Evolutionary conservation across 2,329 filamentous ascomycete genomes (phyloP), one percentile per base, ranked within the genome.

Genomic region (Ploettnerulaceae sp.): DNA sequence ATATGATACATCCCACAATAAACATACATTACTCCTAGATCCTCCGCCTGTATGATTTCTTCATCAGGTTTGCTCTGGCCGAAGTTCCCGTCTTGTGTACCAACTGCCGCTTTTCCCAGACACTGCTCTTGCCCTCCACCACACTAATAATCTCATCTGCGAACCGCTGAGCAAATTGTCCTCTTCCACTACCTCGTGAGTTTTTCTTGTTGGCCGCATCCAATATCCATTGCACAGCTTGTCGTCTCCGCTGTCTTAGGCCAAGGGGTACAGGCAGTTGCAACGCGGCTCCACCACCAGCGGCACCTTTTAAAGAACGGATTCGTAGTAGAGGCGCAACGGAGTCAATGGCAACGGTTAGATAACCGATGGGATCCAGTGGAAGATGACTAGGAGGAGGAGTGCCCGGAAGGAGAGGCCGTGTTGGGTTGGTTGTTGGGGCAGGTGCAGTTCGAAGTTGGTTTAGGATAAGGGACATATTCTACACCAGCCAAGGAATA

Each of bases 291-390:
- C 93, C 93, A 71, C 93, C 93, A 68, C 91, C 91, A 1, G 85
- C 87, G 26, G 86, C 79, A 57, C 89, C 89, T 61, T 81, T 81
- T 59, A 89, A 77, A 51, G 77, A 77, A 45, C 82, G 79, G 62
- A 98, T 82, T 56, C 85, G 84, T 61, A 98, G 73, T 12, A 98
- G 76, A 7, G 93, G 93, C 1, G 90, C 88, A 18, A 98, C 84
- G 7, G 88, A 94, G 73, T 98, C 93, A 61, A 98, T 82, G 24
- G 90, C 89, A 24, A 94, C 76, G 9, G 85, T 88, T 37, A 98
- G 82, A 71, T 97, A 98, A 45, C 87, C 77, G 45, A 94, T 76
- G 1, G 93, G 93, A 67, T 96, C 87, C 24, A 95, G 79, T 2
- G 93, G 89, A 7, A 98, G 83, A 59, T 91, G 83, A 3, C 77